Evolutionary conservation across 2,329 filamentous ascomycete species (phyloP).

Genomic region (Atkinsonella hypoxylon): DNA sequence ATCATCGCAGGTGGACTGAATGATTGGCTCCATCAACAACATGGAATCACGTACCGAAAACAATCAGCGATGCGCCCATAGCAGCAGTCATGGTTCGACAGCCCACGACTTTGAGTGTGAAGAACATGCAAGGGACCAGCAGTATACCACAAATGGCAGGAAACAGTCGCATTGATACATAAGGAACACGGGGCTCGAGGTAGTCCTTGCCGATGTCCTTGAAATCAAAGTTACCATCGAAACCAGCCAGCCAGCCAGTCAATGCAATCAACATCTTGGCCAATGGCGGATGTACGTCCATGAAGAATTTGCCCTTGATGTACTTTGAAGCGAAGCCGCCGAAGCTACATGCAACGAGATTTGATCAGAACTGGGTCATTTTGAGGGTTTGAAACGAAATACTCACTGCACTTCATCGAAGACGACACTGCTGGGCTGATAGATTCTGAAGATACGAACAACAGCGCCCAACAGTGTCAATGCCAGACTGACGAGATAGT

Average conservation of each 20-base stretch:
- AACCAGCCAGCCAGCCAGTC: slow-evolving; percentile 87
- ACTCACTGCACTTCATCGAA: slow-evolving; percentile 98
- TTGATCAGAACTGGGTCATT: not conserved
- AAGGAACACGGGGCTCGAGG: slow-evolving; percentile 83
- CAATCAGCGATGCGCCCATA: slow-evolving; percentile 74
- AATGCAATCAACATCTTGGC: slow-evolving; percentile 95
- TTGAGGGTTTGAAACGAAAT: not conserved
- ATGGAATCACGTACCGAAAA: slow-evolving; percentile 59
- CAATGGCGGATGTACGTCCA: slow-evolving; percentile 98
- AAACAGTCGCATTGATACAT: slow-evolving; percentile 93
- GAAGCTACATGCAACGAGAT: slow-evolving; percentile 50
- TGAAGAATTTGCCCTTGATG: slow-evolving; percentile 98
- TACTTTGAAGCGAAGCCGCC: slow-evolving; percentile 98
- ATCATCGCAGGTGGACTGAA: not conserved
- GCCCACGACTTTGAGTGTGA: slow-evolving; percentile 82
- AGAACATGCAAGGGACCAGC: slow-evolving; percentile 83
- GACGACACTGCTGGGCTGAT: slow-evolving; percentile 89
- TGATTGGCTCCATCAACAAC: not conserved
- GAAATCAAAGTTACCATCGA: slow-evolving; percentile 93
- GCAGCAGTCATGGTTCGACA: slow-evolving; percentile 78
- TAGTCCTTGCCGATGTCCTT: slow-evolving; percentile 99
- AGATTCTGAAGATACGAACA: slow-evolving; percentile 89
- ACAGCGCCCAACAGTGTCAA: slow-evolving; percentile 65
- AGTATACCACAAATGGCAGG: slow-evolving; percentile 82
- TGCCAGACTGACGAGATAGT: slow-evolving; percentile 65